Base-by-base conservation (phyloP, 352 stramenopile genomes). In the Albugo candida region DNA sequence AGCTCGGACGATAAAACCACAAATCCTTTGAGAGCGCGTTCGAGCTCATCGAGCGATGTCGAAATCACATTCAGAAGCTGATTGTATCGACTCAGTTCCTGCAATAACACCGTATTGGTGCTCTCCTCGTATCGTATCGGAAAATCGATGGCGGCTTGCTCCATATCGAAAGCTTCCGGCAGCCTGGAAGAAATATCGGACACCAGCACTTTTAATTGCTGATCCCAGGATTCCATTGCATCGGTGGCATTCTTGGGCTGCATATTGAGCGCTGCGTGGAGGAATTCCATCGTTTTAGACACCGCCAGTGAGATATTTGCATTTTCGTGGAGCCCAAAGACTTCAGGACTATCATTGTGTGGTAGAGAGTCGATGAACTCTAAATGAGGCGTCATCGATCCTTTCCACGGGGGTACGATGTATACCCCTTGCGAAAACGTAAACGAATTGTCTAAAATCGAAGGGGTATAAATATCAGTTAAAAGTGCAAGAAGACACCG, bases 1-100 rank as follows among this genome's bases (percentile, higher is more conserved):
- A 96, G 63, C 60, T 96, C 86, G 0, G 68, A 66, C 11, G 79
- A 94, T 58, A 97, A 91, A 36, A 97, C 81, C 17, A 97, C 84
- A 10, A 96, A 70, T 0, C 87, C 87, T 45, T 94, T 92, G 17
- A 97, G 68, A 11, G 87, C 87, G 18, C 86, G 84, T 52, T 95
- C 83, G 44, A 97, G 78, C 59, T 96, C 83, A 11, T 54, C 61
- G 2, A 97, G 58, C 6, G 74, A 92, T 17, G 61, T 58, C 10
- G 83, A 64, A 36, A 96, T 81, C 27, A 87, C 52, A 1, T 55
- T 57, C 19, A 80, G 75, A 8, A 96, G 62, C 0, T 77, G 64
- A 53, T 96, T 96, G 60, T 95, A 97, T 11, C 87, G 72, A 35
- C 88, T 83, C 0, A 94, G 60, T 52, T 97, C 87, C 61, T 92